phyloP scores from a whole-genome alignment of 139 green algal genomes.

The Tetraselmis chui region DNA sequence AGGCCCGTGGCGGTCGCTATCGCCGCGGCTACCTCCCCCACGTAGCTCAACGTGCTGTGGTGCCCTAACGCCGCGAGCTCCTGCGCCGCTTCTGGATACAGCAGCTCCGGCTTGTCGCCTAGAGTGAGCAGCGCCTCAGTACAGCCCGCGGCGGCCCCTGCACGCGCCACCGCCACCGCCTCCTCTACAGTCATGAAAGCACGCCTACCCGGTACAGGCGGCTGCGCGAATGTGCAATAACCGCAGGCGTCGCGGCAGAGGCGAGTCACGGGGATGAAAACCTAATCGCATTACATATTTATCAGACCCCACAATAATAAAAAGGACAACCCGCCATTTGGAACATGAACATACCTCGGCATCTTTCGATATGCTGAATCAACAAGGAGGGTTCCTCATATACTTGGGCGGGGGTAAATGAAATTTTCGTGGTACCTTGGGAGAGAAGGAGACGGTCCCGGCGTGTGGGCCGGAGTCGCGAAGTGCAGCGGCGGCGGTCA shows the following conservation, averaged over 20 bases:
- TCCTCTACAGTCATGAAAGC: conserved; percentile 79
- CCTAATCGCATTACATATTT: conserved; percentile 22
- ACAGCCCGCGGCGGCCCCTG: conserved; percentile 58
- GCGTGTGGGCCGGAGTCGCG: conserved; percentile 26
- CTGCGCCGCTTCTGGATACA: conserved; percentile 49
- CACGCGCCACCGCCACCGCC: conserved; percentile 51
- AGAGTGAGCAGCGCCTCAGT: conserved; percentile 85
- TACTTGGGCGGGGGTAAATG: too few species aligned
- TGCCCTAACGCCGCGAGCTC: conserved; percentile 66
- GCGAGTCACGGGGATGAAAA: conserved; percentile 82
- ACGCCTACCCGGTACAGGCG: conserved; percentile 29
- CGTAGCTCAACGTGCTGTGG: conserved; percentile 66
- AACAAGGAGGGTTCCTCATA: too few species aligned
- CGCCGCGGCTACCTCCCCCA: conserved; percentile 38
- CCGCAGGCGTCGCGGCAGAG: conserved; percentile 69
- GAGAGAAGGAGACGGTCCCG: conserved; percentile 64
- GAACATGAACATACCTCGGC: not conserved
- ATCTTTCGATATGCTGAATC: not conserved
- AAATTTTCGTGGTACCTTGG: too few species aligned
- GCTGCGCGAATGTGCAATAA: conserved; percentile 84
- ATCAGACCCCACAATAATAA: not conserved
- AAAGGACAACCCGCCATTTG: not conserved
- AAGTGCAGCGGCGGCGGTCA: conserved; percentile 21
- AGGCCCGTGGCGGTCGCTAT: conserved; percentile 59
- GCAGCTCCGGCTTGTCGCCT: conserved; percentile 78